Evolutionary conservation across 1,139 yeast species (phyloP).

Genomic region (Geotrichum fermentans): DNA sequence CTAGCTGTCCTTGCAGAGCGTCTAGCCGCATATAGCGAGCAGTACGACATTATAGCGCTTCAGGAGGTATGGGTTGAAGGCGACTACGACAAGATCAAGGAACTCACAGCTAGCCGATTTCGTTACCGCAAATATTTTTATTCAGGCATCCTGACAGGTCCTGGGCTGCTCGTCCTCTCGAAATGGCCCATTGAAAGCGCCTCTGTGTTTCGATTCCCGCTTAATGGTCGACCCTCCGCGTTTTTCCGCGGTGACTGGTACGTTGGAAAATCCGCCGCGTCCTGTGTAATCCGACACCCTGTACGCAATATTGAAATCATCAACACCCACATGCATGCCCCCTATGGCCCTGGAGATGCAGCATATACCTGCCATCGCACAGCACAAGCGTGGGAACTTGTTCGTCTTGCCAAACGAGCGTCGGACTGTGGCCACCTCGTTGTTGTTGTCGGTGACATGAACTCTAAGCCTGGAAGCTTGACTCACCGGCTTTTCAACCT

Average conservation of each 20-base stretch:
- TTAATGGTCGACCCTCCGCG: conserved; percentile 92
- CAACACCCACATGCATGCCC: conserved; percentile 97
- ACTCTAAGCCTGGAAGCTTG: conserved; percentile 79
- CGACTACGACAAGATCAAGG: conserved; percentile 67
- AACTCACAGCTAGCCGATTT: conserved; percentile 44
- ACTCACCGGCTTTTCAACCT: conserved; percentile 70
- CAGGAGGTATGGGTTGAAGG: conserved; percentile 91
- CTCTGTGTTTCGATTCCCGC: conserved; percentile 75
- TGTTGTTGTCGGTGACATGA: conserved; percentile 87
- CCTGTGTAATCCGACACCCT: conserved; percentile 58
- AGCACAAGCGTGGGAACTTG: conserved; percentile 94
- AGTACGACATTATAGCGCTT: conserved; percentile 78
- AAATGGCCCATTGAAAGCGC: conserved; percentile 78
- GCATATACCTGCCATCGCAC: conserved; percentile 87
- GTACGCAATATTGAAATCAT: conserved; percentile 66
- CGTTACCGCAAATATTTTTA: conserved; percentile 68
- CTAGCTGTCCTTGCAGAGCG: conserved; percentile 68
- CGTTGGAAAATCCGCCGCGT: conserved; percentile 87
- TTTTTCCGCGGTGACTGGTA: conserved; percentile 95
- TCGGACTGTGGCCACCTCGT: conserved; percentile 75
- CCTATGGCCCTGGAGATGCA: conserved; percentile 85
- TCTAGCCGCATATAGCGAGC: conserved; percentile 46
- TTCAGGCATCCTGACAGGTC: conserved; percentile 86
- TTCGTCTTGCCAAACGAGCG: conserved; percentile 59
- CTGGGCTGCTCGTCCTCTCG: conserved; percentile 83